Evolutionary conservation across 306 rosid genomes (phyloP), one percentile per base, ranked within the genome.

Genomic region (Quercus wislizeni): DNA sequence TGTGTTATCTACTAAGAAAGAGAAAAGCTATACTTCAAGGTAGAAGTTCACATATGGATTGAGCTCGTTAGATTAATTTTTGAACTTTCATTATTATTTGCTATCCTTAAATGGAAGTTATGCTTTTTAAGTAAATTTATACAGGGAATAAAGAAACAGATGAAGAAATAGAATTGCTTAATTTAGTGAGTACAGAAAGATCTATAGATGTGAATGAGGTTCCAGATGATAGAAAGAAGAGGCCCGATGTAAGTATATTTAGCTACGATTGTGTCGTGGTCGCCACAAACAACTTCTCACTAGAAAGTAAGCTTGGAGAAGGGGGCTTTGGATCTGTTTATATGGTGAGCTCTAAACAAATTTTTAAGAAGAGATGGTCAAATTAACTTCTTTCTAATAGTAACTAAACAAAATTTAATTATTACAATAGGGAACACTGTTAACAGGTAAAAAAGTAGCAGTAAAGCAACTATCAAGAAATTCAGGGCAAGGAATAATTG

Each of bases 281-380:
- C 5, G 88, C 77, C 10, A 85, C 88, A 35, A 25, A 58, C 46
- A 76, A 51, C 13, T 82, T 85, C 74, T 58, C 79, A 2, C 43
- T 61, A 4, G 70, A 21, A 67, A 81, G 81, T 56, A 43, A 43
- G 51, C 54, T 85, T 46, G 83, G 81, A 71, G 74, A 85, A 11
- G 88, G 88, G 33, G 88, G 85, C 1, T 85, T 85, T 81, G 83
- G 85, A 64, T 55, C 31, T 30, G 79, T 85, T 70, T 85, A 78
- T 49, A 85, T 78, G 88, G 83, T 85, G 9, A 35, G 73, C 13
- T 2, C 73, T 49, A 63, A 41, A 3, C 33, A 56, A 55, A 49
- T 12, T 59, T 6, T 10, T 43, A 9, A 43, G 12, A 43, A 43
- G 1, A 43, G 51, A 43, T 43, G 51, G 13, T 43, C 3, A 6